Evolutionary conservation across 2,329 filamentous ascomycete genomes (phyloP), one percentile per base, ranked within the genome.

Genomic region (Dothidotthia symphoricarpi): DNA sequence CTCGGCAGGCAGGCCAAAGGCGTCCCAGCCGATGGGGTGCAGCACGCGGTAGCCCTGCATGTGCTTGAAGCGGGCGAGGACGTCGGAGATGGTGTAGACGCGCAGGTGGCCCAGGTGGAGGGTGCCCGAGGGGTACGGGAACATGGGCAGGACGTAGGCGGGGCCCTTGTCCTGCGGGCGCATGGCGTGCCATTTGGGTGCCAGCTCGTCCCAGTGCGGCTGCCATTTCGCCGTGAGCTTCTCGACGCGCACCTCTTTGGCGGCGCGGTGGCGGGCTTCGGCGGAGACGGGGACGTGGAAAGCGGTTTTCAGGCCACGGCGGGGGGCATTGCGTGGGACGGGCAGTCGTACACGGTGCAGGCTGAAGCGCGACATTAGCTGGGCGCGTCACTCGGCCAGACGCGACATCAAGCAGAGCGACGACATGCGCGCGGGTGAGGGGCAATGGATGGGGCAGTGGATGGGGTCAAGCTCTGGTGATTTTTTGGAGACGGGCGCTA

Each of bases 21-120:
- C 86, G 72, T 95, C 89, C 88, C 89, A 95, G 9, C 89, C 89
- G 77, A 95, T 95, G n/a, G 89, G 88, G 48, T 95, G 79, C 36
- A 94, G 68, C 22, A 94, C 87, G 38, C 85, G 70, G 51, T 81
- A 75, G 12, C 88, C 88, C 51, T 83, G 81, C 69, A 95, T 81
- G 16, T 76, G 77, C 55, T 83, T 80, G 60, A 83, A 94, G 36
- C 89, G 79, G 11, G 88, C 82, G 35, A 95, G 70, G 8, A 90
- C 85, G 70, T 95, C 89, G 44, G 88, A 88, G 49, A 95, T 93
- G 25, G 88, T 88, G 71, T 95, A 95, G 33, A 94, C 88, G 31
- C 89, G 82, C 26, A 95, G 72, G 64, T 95, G 89, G 11, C 89
- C 89, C 44, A 95, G 81, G 64, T 95, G 89, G 17, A 95, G 76